Base-by-base conservation (phyloP, 495 filamentous ascomycete species). In the Neurospora sp. region DNA sequence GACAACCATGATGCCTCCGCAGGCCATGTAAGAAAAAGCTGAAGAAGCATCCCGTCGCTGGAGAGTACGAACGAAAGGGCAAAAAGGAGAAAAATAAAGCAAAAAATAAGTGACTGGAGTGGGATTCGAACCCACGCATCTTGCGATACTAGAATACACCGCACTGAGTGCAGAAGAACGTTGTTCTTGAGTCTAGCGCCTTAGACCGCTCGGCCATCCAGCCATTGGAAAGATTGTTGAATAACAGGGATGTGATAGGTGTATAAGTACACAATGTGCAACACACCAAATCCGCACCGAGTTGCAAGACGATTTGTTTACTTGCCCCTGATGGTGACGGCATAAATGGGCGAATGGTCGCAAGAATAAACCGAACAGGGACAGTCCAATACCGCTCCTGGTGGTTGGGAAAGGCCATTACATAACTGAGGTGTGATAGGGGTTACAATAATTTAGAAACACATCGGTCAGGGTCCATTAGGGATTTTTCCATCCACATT, bases 141-240 rank as follows among this genome's bases (percentile, higher is more conserved):
- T 69, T 69, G 0, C 68, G 35, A 69, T 69, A 69, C 68, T 27
- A 69, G 68, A 69, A 69, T 69, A 27, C 73, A 73, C 59, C 72
- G 40, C 68, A 39, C 71, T 69, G 5, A 68, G 69, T 41, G 44
- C 69, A 72, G 74, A 71, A 75, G 69, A 75, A 65, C 37, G 3
- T 31, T 7, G 14, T 37, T 71, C 78, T 79, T 79, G 78, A 79
- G 78, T 79, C 75, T 78, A 74, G 68, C 78, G 76, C 78, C 78
- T 79, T 79, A 79, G 76, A 78, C 78, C 76, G 73, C 78, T 79
- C 78, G 78, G 78, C 76, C 78, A 79, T 70, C 75, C 73, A 76
- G 76, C 76, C 76, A 37, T 61, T 69, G 8, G 3, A n/a, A 8
- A 4, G 8, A 27, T 65, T 38, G 22, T 38, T n/a, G 65, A 65